Evolutionary conservation across 345 rosid genomes (phyloP), one percentile per base, ranked within the genome.

Genomic region (Pelargonium nanum): DNA sequence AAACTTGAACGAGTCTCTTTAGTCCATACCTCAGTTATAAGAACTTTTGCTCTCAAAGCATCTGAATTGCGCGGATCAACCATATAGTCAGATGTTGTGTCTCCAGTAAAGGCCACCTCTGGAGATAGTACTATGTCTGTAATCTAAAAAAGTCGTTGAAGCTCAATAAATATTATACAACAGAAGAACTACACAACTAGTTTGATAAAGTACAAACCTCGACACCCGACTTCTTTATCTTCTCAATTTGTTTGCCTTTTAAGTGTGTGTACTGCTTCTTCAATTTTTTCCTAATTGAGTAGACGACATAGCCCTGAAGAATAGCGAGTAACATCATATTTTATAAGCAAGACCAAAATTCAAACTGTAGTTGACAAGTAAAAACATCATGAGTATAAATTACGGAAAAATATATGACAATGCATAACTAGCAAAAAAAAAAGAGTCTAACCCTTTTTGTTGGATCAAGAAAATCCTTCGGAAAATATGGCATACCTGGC

Each of bases 81-180:
- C 95, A 92, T 92, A 79, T 85, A 92, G 51, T 89, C 95, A 57
- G 95, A 69, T 25, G 93, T 92, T 56, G 98, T 92, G 71, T 92
- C 96, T 63, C 98, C 98, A 10, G 98, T 89, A 67, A 89, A 89
- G 15, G 96, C 95, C 58, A 92, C 85, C 80, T 92, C 96, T 22
- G 98, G 95, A 55, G 93, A 85, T 67, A 92, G 69, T 56, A 92
- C 66, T n/a, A 72, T 78, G 54, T 92, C 89, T 22, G 96, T 89
- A 64, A 92, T 92, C 96, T 92, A 56, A 74, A 16, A 65, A 58
- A n/a, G 30, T 70, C 56, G 56, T 65, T 58, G 26, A 57, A 64
- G 51, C 53, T 48, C 26, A 57, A 71, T 66, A 62, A 54, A 71
- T 30, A 56, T 59, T 32, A 20, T n/a, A 23, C 21, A 9, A 62